These are phyloP conservation scores for Erysimum cheiranthoides DNA, from an alignment of 345 rosid genomes.

Conservation along the genomic window DNA sequence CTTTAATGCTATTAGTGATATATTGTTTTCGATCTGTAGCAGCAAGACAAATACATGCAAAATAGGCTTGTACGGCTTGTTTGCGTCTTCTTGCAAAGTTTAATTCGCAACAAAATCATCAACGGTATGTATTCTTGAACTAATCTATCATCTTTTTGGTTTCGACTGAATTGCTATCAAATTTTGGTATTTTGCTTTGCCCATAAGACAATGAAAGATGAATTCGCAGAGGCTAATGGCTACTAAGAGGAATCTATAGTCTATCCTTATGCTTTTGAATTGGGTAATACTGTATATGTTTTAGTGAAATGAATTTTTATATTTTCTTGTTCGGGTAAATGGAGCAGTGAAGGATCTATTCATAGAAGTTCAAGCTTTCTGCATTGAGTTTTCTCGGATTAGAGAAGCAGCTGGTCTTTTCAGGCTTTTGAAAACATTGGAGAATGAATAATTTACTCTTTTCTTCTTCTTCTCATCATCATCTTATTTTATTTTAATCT, in stretches of 20 bases:
- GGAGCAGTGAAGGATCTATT: conserved; percentile 85
- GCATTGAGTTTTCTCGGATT: conserved; percentile 91
- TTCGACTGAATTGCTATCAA: conserved; percentile 11
- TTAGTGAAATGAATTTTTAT: not conserved
- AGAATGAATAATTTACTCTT: conserved; percentile 51
- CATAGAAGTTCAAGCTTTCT: conserved; percentile 97
- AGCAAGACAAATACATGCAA: conserved; percentile 99
- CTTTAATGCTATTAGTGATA: conserved; percentile 27
- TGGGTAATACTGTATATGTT: conserved; percentile 1
- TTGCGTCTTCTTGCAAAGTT: conserved; percentile 94
- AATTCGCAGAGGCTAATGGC: no score
- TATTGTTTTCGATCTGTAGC: conserved; percentile 42
- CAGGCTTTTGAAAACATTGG: conserved; percentile 80
- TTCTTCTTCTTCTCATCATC: not conserved
- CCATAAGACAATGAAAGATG: not conserved
- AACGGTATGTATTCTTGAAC: conserved; percentile 57
- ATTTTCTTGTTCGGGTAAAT: not conserved
- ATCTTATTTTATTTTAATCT: conserved; percentile 9
- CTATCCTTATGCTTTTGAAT: not conserved
- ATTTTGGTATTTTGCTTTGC: conserved; percentile 22
- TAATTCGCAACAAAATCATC: conserved; percentile 87
- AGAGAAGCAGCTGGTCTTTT: conserved; percentile 90
- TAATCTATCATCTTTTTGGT: not conserved
- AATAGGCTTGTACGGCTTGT: conserved; percentile 98
- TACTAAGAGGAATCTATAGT: conserved; percentile 2